Evolutionary conservation across 176 grass and related monocot species (phyloP).

Genomic region (Carex littledalei): DNA sequence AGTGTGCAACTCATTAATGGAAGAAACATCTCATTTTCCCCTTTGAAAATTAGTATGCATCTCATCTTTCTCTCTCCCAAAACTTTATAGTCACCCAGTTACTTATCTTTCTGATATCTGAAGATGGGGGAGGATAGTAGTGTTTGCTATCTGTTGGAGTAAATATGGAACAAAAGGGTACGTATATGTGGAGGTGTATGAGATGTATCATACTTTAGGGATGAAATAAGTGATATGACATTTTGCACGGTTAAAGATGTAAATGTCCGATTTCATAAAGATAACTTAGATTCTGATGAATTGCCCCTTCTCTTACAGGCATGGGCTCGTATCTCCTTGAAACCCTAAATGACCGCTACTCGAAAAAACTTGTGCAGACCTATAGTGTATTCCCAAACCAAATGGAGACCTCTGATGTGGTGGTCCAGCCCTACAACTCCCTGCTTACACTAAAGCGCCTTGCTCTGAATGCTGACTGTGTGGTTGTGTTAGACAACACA

Average conservation of each 20-base stretch:
- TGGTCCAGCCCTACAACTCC: conserved; percentile 98
- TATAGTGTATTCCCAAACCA: conserved; percentile 99
- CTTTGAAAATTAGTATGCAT: not conserved
- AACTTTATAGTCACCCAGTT: not conserved
- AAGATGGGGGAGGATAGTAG: not conserved
- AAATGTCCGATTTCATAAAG: not conserved
- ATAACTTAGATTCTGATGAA: not conserved
- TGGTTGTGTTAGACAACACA: conserved; percentile 98
- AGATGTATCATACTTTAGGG: not conserved
- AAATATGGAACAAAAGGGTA: not conserved
- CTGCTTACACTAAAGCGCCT: conserved; percentile 85
- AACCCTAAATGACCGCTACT: conserved; percentile 95
- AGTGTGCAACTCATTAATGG: not conserved
- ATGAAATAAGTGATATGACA: not conserved
- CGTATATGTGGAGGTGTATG: not conserved
- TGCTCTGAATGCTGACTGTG: conserved; percentile 89
- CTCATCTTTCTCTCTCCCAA: not conserved
- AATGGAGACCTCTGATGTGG: conserved; percentile 98
- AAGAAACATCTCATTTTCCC: not conserved
- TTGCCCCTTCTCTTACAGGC: conserved; percentile 33
- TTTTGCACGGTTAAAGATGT: not conserved
- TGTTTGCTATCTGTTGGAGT: not conserved
- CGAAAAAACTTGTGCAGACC: conserved; percentile 98
- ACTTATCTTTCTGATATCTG: not conserved
- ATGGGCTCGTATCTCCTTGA: conserved; percentile 99